These are phyloP conservation scores for Suhomyces sp. DNA, from an alignment of 805 yeast species.

Conservation along the genomic window DNA sequence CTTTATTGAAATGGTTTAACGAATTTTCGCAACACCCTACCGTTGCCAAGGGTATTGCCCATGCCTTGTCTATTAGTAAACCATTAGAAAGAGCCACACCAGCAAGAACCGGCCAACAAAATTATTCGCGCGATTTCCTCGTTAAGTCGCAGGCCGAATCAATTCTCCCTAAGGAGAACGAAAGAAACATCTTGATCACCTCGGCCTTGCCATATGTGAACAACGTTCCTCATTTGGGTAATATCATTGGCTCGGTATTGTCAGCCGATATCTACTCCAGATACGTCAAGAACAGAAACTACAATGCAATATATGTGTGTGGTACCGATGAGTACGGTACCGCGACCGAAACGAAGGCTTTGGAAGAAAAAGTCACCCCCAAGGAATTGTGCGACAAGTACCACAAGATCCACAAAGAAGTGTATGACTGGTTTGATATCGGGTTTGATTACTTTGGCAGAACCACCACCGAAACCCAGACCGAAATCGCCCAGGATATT, in stretches of 20 bases:
- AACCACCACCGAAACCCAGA: conserved; percentile 88
- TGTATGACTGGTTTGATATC: conserved; percentile 95
- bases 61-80: conserved; percentile 46
- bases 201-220: conserved; percentile 98
- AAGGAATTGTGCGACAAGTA: conserved; percentile 87
- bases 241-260: conserved; percentile 91
- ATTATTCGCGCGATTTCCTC: conserved; percentile 28
- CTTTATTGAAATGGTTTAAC: conserved; percentile 35
- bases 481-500: conserved; percentile 93
- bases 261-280: conserved; percentile 93
- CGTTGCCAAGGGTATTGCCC: conserved; percentile 45
- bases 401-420: conserved; percentile 78
- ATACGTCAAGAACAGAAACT: conserved; percentile 83
- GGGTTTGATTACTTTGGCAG: conserved; percentile 95
- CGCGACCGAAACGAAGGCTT: conserved; percentile 97
- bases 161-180: conserved; percentile 59
- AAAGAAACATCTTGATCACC: conserved; percentile 82
- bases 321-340: conserved; percentile 99
- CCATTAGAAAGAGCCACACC: conserved; percentile 37
- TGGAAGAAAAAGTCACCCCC: conserved; percentile 90
- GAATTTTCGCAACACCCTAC: conserved; percentile 36
- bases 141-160: conserved; percentile 29
- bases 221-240: conserved; percentile 97
- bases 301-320: conserved; percentile 81
- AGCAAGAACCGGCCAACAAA: conserved; percentile 38